These are phyloP conservation scores for Sarocladium strictum DNA, from an alignment of 2,329 filamentous ascomycete species.

Conservation along the genomic window DNA sequence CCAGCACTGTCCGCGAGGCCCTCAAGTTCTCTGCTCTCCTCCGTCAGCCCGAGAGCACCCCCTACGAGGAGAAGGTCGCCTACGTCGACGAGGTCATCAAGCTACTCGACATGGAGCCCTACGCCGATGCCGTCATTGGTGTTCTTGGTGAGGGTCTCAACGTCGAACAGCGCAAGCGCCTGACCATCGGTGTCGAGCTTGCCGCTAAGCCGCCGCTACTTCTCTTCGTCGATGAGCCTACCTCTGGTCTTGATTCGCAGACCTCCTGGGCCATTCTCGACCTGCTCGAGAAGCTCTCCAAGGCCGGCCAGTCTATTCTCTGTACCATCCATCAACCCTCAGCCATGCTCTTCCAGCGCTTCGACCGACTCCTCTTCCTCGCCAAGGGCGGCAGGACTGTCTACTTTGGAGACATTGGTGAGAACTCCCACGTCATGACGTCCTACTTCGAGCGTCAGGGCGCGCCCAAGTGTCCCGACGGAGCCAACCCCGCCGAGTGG, in stretches of 20 bases:
- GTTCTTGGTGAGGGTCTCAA: slow-evolving; percentile 32
- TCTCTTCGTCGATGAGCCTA: slow-evolving; percentile 45
- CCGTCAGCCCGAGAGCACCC: slow-evolving; percentile 33
- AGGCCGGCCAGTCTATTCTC: slow-evolving; percentile 40
- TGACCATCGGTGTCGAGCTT: slow-evolving; percentile 39
- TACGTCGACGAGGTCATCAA: slow-evolving; percentile 46
- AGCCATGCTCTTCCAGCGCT: slow-evolving; percentile 32
- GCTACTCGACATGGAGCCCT: slow-evolving; percentile 46
- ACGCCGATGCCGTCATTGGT: slow-evolving; percentile 42
- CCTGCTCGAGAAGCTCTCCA: slow-evolving; percentile 57
- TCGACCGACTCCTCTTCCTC: slow-evolving; percentile 52
- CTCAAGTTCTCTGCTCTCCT: slow-evolving; percentile 31
- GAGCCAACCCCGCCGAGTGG: slow-evolving; percentile 78
- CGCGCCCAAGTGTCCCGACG: slow-evolving; percentile 55
- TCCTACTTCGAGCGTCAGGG: slow-evolving; percentile 73
- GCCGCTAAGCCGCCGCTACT: slow-evolving; percentile 34
- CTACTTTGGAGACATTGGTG: slow-evolving; percentile 11
- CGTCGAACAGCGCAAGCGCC: slow-evolving; percentile 39
- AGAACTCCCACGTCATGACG: slow-evolving; percentile 44
- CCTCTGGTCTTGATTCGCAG: slow-evolving; percentile 46
- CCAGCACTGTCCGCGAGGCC: slow-evolving; percentile 14
- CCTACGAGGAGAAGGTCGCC: slow-evolving; percentile 37
- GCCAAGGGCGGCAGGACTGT: slow-evolving; percentile 40
- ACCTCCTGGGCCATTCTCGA: slow-evolving; percentile 63
- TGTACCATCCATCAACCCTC: slow-evolving; percentile 48